Percentiles rank a stretch among this genome's conserved stretches.
These are phyloP conservation scores for Diacronema lutheri DNA, from an alignment of 78 protist genomes.

Conservation along the genomic window DNA sequence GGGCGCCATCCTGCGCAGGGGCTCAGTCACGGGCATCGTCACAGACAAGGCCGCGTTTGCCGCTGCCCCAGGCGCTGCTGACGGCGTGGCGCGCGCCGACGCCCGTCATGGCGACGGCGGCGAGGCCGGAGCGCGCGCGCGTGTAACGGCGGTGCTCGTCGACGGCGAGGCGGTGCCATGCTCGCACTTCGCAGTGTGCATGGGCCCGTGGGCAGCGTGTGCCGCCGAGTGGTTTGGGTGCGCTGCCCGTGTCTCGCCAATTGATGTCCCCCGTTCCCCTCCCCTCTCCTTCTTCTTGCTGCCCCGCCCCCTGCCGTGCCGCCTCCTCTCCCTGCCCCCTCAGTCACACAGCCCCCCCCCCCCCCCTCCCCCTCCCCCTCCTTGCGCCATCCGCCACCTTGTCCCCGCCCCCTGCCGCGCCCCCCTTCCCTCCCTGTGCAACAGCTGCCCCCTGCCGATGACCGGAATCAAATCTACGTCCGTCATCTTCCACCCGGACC, in stretches of 20 bases:
- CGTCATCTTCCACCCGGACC: slow-evolving; percentile 9
- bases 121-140: background rate
- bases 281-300: too few relatives aligned
- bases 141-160: background rate
- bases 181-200: background rate
- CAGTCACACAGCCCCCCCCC: too few relatives aligned
- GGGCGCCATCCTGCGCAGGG: background rate
- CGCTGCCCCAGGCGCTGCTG: too few relatives aligned
- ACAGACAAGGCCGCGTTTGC: background rate
- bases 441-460: slow-evolving; percentile 23
- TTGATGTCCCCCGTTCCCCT: too few relatives aligned
- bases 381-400: too few relatives aligned
- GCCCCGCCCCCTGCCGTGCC: too few relatives aligned
- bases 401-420: too few relatives aligned
- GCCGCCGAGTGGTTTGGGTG: slow-evolving; percentile 19
- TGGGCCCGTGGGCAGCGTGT: slow-evolving; percentile 36
- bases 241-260: too few relatives aligned
- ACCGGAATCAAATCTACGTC: slow-evolving; percentile 19
- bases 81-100: too few relatives aligned
- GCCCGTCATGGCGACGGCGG: background rate
- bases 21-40: background rate
- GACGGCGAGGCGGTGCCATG: background rate
- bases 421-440: too few relatives aligned
- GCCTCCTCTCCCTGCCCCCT: too few relatives aligned
- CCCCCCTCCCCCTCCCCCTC: too few relatives aligned